Percentiles rank a stretch among this genome's conserved stretches.
phyloP scores from a whole-genome alignment of 2,329 filamentous ascomycete genomes.

The Hortaea werneckii region DNA sequence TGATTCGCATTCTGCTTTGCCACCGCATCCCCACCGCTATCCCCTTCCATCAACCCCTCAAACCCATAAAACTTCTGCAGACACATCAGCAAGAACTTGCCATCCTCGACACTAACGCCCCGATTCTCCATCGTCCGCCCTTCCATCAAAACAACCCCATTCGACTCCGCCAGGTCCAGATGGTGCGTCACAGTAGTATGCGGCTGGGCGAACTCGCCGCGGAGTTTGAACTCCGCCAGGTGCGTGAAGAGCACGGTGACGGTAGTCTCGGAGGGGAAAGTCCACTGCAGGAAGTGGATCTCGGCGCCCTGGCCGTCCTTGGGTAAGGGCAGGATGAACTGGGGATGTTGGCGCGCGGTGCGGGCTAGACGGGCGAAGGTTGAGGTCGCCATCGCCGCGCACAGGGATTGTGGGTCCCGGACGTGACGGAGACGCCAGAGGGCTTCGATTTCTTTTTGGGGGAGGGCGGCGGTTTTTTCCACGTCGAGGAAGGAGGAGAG shows the following conservation, averaged over 20 bases:
- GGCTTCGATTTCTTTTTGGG: constrained; percentile 70
- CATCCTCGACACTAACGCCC: constrained; percentile 69
- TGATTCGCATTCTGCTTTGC: constrained; percentile 59
- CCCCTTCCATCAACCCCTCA: constrained; percentile 53
- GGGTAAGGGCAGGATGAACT: constrained; percentile 84
- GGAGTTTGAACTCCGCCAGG: constrained; percentile 81
- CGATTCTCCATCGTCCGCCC: constrained; percentile 66
- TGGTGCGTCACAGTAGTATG: constrained; percentile 94
- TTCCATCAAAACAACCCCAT: constrained; percentile 76
- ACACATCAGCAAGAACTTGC: constrained; percentile 83
- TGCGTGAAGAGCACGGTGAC: constrained; percentile 75
- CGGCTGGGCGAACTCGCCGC: constrained; percentile 80
- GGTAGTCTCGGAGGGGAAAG: constrained; percentile 60
- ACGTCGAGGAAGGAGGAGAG: constrained; percentile 67
- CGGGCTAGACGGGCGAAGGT: constrained; percentile 65
- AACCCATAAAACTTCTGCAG: constrained; percentile 81
- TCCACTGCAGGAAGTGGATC: constrained; percentile 95
- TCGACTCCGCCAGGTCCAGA: constrained; percentile 62
- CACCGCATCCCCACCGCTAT: constrained; percentile 53
- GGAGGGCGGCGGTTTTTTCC: constrained; percentile 61
- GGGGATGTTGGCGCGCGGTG: constrained; percentile 64
- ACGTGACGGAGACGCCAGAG: constrained; percentile 88
- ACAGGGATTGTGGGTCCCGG: constrained; percentile 61
- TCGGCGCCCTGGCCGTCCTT: constrained; percentile 62
- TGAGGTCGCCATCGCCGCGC: constrained; percentile 63